Conservation (phyloP, 1,284 basidiomycete species). For the Pseudozyma flocculosa region DNA sequence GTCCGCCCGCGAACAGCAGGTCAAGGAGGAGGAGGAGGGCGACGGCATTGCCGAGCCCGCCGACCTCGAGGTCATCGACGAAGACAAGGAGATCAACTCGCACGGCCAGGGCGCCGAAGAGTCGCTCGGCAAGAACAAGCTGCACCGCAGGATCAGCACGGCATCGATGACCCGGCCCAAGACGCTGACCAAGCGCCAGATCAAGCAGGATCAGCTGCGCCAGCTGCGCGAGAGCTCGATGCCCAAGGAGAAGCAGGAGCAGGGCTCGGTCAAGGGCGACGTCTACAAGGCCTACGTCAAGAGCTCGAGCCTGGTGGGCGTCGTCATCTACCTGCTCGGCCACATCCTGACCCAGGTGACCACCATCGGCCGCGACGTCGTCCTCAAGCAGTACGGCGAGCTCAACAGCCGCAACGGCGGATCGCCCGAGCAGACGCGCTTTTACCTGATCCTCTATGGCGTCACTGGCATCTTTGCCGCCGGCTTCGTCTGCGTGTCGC, state of each 20-base stretch:
- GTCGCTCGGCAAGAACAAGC: slow-evolving; percentile 39
- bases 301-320: too few species aligned
- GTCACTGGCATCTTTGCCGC: slow-evolving; percentile 58
- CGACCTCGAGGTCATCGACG: slow-evolving; percentile 47
- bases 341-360: too few species aligned
- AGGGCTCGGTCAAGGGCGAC: slow-evolving; percentile 36
- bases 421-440: slow-evolving; percentile 60
- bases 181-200: slow-evolving; percentile 37
- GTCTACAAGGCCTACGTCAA: slow-evolving; percentile 51
- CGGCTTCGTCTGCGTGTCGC: slow-evolving; percentile 40
- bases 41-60: slow-evolving; percentile 21
- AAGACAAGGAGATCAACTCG: slow-evolving; percentile 29
- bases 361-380: too few species aligned
- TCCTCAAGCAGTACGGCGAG: slow-evolving; percentile 6
- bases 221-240: slow-evolving; percentile 28
- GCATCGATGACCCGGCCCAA: slow-evolving; percentile 44
- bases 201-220: slow-evolving; percentile 58
- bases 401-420: slow-evolving; percentile 63
- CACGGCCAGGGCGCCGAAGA: slow-evolving; percentile 41
- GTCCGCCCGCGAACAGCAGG: slow-evolving; percentile 22
- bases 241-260: slow-evolving; percentile 50
- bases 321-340: too few species aligned
- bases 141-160: slow-evolving; percentile 41
- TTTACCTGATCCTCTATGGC: slow-evolving; percentile 50
- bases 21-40: slow-evolving; percentile 9